Percentiles rank a stretch among this genome's conserved stretches.
Evolutionary conservation across 2,329 filamentous ascomycete genomes (phyloP).

Genomic region (Colletotrichum aenigma): DNA sequence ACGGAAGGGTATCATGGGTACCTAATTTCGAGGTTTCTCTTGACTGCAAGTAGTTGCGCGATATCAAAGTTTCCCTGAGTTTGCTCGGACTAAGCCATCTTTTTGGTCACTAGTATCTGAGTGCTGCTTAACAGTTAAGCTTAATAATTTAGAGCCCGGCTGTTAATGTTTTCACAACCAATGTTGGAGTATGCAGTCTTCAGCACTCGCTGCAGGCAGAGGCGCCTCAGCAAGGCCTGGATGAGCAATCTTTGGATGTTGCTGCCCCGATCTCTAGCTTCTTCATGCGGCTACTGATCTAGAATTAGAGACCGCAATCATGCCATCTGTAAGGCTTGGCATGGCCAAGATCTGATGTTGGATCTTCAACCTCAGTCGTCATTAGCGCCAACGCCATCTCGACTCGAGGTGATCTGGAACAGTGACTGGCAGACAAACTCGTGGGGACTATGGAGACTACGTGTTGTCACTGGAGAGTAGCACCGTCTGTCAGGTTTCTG

Average conservation of each 20-base stretch:
- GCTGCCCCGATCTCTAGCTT: neutral
- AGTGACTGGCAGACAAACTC: neutral
- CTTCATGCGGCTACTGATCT: neutral
- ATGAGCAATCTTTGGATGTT: neutral
- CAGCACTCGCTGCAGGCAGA: neutral
- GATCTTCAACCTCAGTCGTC: neutral
- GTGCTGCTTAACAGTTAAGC: neutral
- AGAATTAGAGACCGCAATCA: neutral
- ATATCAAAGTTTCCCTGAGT: neutral
- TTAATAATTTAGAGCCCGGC: neutral
- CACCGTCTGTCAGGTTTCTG: conserved; percentile 6
- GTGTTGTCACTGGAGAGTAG: neutral
- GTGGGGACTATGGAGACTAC: neutral
- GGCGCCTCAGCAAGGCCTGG: neutral
- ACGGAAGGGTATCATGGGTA: neutral
- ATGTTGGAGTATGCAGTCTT: neutral
- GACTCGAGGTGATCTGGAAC: neutral
- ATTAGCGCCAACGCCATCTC: neutral
- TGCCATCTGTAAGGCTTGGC: neutral
- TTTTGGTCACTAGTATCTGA: neutral
- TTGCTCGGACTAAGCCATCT: neutral
- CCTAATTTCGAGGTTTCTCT: neutral
- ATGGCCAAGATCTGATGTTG: neutral
- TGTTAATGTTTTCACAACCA: neutral
- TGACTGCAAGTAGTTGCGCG: neutral